These are phyloP conservation scores for Citrullus amarus DNA, from an alignment of 306 rosid genomes.

Conservation along the genomic window DNA sequence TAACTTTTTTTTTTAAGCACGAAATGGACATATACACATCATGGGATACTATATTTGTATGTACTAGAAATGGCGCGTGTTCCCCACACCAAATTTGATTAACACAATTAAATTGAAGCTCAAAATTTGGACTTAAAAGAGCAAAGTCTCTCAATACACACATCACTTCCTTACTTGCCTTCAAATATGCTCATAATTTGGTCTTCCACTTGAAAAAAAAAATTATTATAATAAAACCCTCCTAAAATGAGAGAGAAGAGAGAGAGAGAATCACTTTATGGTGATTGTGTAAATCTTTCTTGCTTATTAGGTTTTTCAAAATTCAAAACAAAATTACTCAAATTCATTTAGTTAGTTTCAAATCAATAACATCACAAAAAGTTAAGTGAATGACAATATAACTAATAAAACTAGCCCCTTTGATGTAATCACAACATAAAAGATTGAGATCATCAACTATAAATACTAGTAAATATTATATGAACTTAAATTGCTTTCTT, in stretches of 20 bases:
- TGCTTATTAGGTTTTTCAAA: background rate
- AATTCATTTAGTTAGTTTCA: background rate
- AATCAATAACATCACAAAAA: background rate
- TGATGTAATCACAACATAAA: background rate
- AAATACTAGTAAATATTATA: too few species aligned
- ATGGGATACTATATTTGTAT: too few species aligned
- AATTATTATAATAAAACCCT: background rate
- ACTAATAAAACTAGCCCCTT: background rate
- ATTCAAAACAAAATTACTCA: background rate
- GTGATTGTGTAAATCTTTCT: background rate
- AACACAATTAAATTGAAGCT: too few species aligned
- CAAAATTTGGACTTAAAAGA: too few species aligned
- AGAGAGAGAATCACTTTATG: background rate
- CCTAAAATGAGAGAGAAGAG: background rate
- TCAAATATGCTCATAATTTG: slow-evolving; percentile 5
- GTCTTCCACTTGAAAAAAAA: background rate
- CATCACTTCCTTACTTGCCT: background rate
- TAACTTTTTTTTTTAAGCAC: too few species aligned
- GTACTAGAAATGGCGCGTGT: too few species aligned
- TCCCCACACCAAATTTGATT: too few species aligned
- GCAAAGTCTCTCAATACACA: background rate
- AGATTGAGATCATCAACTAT: background rate
- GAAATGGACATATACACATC: too few species aligned
- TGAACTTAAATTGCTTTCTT: too few species aligned
- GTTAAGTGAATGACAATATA: too few species aligned